phyloP scores from a whole-genome alignment of 139 green algal species.

The Limnomonas spitsbergensis region DNA sequence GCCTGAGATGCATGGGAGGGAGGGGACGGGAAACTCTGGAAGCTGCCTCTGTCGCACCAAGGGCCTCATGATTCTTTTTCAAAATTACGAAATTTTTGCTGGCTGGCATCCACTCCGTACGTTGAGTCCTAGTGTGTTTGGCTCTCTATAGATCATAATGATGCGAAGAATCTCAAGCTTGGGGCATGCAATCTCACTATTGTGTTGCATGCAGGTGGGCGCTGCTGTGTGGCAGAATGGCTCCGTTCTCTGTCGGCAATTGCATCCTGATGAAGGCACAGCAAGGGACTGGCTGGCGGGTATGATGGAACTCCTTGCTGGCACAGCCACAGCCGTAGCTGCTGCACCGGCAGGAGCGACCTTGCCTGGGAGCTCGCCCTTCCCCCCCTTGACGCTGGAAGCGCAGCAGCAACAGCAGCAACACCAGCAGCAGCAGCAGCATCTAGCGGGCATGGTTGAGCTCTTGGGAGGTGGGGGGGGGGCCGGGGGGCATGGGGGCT shows the following conservation, averaged over 20 bases:
- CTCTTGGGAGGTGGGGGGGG: neutral
- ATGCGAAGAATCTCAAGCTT: no score
- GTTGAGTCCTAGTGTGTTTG: no score
- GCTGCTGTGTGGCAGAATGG: neutral
- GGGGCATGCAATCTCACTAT: no score
- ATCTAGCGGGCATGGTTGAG: neutral
- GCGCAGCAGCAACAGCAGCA: constrained; percentile 1
- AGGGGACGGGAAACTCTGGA: no score
- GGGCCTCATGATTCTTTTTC: no score
- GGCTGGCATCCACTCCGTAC: no score
- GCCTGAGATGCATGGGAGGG: no score
- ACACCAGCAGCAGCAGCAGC: neutral
- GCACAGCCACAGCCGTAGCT: neutral
- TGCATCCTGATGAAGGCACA: neutral
- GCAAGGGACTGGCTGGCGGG: neutral
- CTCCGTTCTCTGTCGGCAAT: neutral
- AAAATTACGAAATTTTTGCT: no score
- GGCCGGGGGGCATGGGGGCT: neutral
- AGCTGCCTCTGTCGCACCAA: no score
- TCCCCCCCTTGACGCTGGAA: neutral
- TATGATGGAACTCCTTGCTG: neutral
- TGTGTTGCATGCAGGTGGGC: neutral
- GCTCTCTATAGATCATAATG: no score
- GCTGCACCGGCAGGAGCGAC: neutral
- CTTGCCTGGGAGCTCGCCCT: neutral